phyloP scores from a whole-genome alignment of 495 filamentous ascomycete genomes.

The Talaromyces borbonicus region DNA sequence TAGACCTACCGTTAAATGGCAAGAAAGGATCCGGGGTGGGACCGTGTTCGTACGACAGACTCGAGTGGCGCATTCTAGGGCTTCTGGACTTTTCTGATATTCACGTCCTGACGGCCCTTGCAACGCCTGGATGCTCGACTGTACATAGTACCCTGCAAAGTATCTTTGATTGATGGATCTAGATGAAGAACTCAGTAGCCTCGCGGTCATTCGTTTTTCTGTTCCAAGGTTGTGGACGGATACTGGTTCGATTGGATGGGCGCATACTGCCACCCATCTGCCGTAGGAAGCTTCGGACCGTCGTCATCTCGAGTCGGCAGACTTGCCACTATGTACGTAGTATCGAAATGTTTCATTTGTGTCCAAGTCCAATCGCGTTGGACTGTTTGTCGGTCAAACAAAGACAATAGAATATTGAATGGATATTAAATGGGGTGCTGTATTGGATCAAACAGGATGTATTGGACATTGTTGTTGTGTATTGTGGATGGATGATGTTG shows the following conservation, averaged over 20 bases:
- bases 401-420: not conserved
- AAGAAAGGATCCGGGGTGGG: too few species aligned
- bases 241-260: too few species aligned
- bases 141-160: not conserved
- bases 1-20: not conserved
- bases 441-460: not conserved
- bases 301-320: too few species aligned
- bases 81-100: constrained; percentile 1
- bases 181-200: not conserved
- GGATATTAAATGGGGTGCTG: not conserved
- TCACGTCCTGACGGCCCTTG: not conserved
- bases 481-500: not conserved
- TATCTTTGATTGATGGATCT: not conserved
- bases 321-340: too few species aligned
- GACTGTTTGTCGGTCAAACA: too few species aligned
- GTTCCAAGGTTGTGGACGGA: too few species aligned
- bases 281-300: too few species aligned
- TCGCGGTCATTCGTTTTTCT: too few species aligned
- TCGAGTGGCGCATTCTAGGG: constrained; percentile 1
- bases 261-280: too few species aligned
- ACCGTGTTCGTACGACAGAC: not conserved
- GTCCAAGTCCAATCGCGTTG: too few species aligned
- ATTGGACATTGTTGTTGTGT: not conserved
- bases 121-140: not conserved
- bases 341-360: too few species aligned